Percentiles rank a stretch among this genome's conserved stretches.
Evolutionary conservation across 148 eudicot genomes (phyloP).

Genomic region (Rhododendron williamsianum): DNA sequence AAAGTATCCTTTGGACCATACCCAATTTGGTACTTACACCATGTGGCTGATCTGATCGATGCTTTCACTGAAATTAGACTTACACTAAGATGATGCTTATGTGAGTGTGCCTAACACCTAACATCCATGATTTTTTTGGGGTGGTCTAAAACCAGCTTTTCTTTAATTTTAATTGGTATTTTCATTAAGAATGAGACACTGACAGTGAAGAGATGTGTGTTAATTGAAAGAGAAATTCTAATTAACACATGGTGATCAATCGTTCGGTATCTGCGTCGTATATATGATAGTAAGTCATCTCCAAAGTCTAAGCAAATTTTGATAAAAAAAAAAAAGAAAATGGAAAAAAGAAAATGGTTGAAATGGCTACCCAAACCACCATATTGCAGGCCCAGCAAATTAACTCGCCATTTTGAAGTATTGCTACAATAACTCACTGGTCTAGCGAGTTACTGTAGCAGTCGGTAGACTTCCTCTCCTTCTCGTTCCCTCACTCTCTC

Average conservation of each 20-base stretch:
- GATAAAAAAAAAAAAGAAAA: no score
- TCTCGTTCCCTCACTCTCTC: no score
- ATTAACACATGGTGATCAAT: not conserved
- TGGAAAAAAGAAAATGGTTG: no score
- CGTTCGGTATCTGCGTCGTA: not conserved
- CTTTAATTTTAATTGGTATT: not conserved
- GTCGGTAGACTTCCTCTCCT: no score
- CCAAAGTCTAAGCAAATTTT: not conserved
- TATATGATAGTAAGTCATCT: not conserved
- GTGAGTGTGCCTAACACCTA: conserved; percentile 9
- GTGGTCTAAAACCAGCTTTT: not conserved
- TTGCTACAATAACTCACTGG: not conserved
- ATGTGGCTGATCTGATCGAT: not conserved
- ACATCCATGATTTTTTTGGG: not conserved
- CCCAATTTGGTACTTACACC: not conserved
- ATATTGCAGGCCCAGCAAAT: not conserved
- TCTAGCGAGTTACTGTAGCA: no score
- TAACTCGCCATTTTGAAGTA: not conserved
- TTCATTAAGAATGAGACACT: not conserved
- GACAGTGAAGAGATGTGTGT: not conserved
- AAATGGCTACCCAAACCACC: not conserved
- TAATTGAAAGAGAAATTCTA: not conserved
- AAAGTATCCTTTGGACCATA: not conserved
- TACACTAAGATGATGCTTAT: not conserved
- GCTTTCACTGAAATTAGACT: not conserved